Evolutionary conservation across 768 basidiomycete genomes (phyloP).

Genomic region (Rhizopogon rudus): DNA sequence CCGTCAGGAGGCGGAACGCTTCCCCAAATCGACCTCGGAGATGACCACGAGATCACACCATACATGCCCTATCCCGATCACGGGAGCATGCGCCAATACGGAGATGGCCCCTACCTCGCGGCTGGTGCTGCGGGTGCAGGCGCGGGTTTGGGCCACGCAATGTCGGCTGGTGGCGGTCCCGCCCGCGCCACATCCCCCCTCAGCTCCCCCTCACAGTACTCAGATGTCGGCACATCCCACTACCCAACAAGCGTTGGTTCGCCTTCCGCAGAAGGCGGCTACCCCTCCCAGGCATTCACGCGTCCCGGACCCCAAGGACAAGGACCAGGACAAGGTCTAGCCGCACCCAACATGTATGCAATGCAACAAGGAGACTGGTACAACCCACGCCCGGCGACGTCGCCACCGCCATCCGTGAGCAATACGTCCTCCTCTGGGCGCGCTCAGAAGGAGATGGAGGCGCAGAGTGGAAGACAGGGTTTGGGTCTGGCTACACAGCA

Average conservation of each 20-base stretch:
- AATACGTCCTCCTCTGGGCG: slow-evolving; percentile 9
- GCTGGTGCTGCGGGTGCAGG: slow-evolving; percentile 1
- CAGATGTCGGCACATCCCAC: slow-evolving; percentile 5
- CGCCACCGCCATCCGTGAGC: slow-evolving; percentile 19
- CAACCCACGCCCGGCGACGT: slow-evolving; percentile 9
- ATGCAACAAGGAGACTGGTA: slow-evolving; percentile 16
- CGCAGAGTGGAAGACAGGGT: slow-evolving; percentile 9
- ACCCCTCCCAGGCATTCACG: slow-evolving; percentile 2
- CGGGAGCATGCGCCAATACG: slow-evolving; percentile 19
- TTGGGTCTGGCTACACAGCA: not conserved
- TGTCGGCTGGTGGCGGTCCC: not conserved
- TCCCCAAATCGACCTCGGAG: slow-evolving; percentile 21
- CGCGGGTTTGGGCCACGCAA: not conserved
- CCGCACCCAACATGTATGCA: slow-evolving; percentile 5
- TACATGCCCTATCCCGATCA: slow-evolving; percentile 5
- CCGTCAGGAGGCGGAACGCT: slow-evolving; percentile 21
- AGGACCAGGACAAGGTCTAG: not conserved
- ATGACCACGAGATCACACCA: slow-evolving; percentile 25
- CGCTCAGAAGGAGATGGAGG: slow-evolving; percentile 20
- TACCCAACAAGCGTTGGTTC: not conserved
- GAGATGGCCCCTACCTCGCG: slow-evolving; percentile 6
- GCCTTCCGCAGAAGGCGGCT: slow-evolving; percentile 1
- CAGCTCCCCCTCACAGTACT: slow-evolving; percentile 7
- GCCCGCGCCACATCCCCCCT: not conserved
- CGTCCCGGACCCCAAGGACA: not conserved